A percentile compares a stretch with the other conserved stretches of the same genome.
Conservation (phyloP, 2,329 filamentous ascomycete genomes). For the Diplodia seriata region DNA sequence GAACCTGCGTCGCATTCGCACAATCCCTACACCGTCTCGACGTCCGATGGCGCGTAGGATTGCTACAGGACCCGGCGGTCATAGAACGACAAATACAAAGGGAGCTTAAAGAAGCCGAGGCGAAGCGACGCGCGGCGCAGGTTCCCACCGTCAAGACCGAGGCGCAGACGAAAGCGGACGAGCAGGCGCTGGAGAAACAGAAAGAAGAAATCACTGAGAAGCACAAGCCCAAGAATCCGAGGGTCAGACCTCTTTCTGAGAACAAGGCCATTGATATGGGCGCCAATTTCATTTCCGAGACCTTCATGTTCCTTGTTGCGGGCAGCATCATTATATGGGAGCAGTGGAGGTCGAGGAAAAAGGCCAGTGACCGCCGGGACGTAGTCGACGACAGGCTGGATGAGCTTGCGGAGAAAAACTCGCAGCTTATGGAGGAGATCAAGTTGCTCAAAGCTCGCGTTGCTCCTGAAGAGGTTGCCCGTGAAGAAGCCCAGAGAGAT, state of each 20-base stretch:
- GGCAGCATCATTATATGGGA: slow-evolving; percentile 69
- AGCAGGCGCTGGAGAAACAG: slow-evolving; percentile 55
- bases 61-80: slow-evolving; percentile 67
- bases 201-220: slow-evolving; percentile 58
- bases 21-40: slow-evolving; percentile 70
- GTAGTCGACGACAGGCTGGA: slow-evolving; percentile 66
- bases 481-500: background rate
- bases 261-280: slow-evolving; percentile 72
- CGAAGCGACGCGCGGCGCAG: slow-evolving; percentile 51
- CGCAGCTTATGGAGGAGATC: slow-evolving; percentile 49
- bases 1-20: slow-evolving; percentile 66
- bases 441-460: slow-evolving; percentile 48
- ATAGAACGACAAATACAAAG: slow-evolving; percentile 60
- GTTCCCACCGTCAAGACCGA: slow-evolving; percentile 68
- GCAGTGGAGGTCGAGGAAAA: slow-evolving; percentile 65
- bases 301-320: slow-evolving; percentile 70
- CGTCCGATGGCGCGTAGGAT: slow-evolving; percentile 71
- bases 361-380: slow-evolving; percentile 65
- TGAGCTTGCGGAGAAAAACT: slow-evolving; percentile 60
- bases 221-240: slow-evolving; percentile 44
- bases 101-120: slow-evolving; percentile 63
- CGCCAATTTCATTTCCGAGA: slow-evolving; percentile 72
- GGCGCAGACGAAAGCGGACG: slow-evolving; percentile 64
- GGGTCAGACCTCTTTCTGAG: slow-evolving; percentile 69
- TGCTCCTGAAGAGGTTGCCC: slow-evolving; percentile 5